Evolutionary conservation across 176 grass and related monocot genomes (phyloP).

Genomic region (Oryza brachyantha): DNA sequence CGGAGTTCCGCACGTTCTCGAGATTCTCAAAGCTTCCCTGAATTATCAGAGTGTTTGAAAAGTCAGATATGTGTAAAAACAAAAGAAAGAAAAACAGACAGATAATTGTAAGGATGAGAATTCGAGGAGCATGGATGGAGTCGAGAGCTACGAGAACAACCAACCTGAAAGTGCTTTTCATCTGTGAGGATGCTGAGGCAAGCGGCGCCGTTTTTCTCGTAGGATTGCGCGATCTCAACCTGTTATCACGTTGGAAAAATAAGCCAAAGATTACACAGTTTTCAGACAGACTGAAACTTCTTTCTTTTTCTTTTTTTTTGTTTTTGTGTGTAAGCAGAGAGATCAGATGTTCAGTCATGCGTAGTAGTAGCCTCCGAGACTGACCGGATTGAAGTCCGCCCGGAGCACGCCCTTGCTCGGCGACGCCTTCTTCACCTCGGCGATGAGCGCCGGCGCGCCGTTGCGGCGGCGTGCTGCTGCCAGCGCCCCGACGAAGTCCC

Average conservation of each 20-base stretch:
- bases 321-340: no score
- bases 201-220: conserved; percentile 59
- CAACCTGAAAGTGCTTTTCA: conserved; percentile 68
- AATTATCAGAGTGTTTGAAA: background rate
- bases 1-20: conserved; percentile 66
- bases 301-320: no score
- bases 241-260: background rate
- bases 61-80: no score
- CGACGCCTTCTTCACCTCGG: conserved; percentile 97
- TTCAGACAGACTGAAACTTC: background rate
- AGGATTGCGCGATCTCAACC: conserved; percentile 57
- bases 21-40: conserved; percentile 87
- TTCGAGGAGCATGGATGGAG: background rate
- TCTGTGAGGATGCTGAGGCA: conserved; percentile 82
- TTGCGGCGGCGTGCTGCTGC: conserved; percentile 36
- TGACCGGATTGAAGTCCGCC: conserved; percentile 82
- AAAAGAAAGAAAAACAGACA: background rate
- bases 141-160: background rate
- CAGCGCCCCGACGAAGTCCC: conserved; percentile 65
- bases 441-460: conserved; percentile 60
- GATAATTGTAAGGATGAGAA: background rate
- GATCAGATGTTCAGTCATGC: background rate
- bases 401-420: conserved; percentile 71
- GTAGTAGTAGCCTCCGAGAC: background rate
- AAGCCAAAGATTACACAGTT: background rate